Conservation (phyloP, 2,329 filamentous ascomycete genomes). For the Xylaria sp. region DNA sequence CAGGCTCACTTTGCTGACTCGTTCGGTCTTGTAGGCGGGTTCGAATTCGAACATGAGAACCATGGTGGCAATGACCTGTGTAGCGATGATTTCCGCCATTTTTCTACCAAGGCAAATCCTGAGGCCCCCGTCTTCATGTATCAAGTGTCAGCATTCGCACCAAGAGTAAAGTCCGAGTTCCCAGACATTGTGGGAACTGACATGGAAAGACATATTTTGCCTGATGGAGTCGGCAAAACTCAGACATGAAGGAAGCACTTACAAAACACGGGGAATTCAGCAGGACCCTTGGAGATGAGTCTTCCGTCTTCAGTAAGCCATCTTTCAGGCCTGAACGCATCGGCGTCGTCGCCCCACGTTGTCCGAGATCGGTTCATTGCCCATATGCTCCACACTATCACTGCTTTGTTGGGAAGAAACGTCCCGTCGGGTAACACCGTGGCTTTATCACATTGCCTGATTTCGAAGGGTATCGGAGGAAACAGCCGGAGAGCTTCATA, state of each 20-base stretch:
- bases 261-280: constrained; percentile 61
- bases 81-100: constrained; percentile 58
- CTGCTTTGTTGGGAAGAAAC: constrained; percentile 46
- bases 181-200: too few species aligned
- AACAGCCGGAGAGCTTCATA: constrained; percentile 58
- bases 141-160: not conserved
- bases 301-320: constrained; percentile 45
- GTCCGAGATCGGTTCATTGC: constrained; percentile 54
- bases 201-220: not conserved
- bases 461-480: constrained; percentile 61
- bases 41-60: constrained; percentile 47
- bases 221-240: too few species aligned
- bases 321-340: constrained; percentile 50
- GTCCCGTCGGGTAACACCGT: constrained; percentile 57
- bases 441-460: constrained; percentile 51
- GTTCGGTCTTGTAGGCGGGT: constrained; percentile 40
- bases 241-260: not conserved
- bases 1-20: constrained; percentile 54
- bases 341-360: constrained; percentile 54
- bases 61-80: constrained; percentile 50
- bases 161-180: too few species aligned
- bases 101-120: constrained; percentile 57
- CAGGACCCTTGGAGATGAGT: constrained; percentile 41
- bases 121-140: constrained; percentile 43
- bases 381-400: constrained; percentile 61